phyloP scores from a whole-genome alignment of 345 rosid genomes.

The Syzygium aqueum region DNA sequence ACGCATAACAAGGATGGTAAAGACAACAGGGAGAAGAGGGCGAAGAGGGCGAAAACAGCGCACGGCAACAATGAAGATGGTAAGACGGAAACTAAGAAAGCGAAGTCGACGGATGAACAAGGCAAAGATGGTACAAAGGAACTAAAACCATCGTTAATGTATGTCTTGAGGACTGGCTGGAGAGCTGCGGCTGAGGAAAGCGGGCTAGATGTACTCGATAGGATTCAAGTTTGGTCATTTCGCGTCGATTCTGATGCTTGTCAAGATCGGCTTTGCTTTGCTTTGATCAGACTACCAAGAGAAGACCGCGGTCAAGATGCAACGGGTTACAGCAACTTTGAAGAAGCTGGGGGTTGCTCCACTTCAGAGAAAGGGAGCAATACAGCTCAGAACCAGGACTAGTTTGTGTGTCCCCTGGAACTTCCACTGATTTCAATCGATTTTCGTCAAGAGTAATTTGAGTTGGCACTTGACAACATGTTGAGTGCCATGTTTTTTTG shows the following conservation, averaged over 20 bases:
- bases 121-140: background rate
- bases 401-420: background rate
- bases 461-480: background rate
- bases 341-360: background rate
- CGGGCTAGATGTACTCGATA: background rate
- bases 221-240: background rate
- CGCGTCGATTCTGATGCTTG: background rate
- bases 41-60: background rate
- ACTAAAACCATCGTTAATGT: background rate
- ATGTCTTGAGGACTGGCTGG: background rate
- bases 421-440: background rate
- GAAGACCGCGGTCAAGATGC: background rate
- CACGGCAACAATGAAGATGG: background rate
- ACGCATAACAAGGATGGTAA: background rate
- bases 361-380: background rate
- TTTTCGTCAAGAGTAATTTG: background rate
- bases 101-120: background rate
- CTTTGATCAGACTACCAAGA: background rate
- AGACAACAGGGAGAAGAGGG: background rate
- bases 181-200: background rate
- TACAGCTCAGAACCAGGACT: background rate
- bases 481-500: background rate
- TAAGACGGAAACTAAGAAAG: background rate
- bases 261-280: background rate
- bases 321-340: background rate